Base-by-base conservation (phyloP, 2,329 filamentous ascomycete species). In the Zymoseptoria tritici region DNA sequence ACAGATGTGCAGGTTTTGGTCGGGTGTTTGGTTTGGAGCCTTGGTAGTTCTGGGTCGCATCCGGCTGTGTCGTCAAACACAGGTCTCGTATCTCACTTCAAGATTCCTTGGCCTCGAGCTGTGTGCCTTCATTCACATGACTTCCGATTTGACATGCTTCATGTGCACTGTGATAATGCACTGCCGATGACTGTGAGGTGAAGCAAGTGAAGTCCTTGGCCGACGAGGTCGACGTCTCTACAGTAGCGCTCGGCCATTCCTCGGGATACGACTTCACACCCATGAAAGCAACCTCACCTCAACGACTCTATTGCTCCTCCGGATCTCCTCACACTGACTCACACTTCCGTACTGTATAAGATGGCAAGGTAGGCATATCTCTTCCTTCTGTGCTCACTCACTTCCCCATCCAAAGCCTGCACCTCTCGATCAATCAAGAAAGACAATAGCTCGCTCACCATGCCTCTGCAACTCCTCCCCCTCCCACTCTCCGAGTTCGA, bases 381-480 rank as follows among this genome's bases (percentile, higher is more conserved):
- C 36, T 7, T 46, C 36, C 3, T 13, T 16, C 3, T 46, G 4
- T 46, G 13, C 36, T n/a, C 7, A 5, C 7, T 16, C 36, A 16
- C 36, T 46, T 6, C 4, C 13, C 13, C 2, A 46, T 46, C 36
- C 4, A 46, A 46, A n/a, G 13, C 13, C 13, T 7, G 6, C 16
- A 13, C 11, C 13, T n/a, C 36, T 16, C 36, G 13, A 16, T 11
- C 36, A 13, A 4, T 16, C 13, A 4, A 46, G 13, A 16, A 4
- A 46, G 13, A 16, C 16, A 7, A 46, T 46, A 29, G 26, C 36
- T 16, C 36, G 16, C 36, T 16, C 36, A 42, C 13, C 13, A 72
- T 71, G 70, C 64, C 70, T 20, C 65, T 71, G 52, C 49, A 68
- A 55, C 57, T 73, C 49, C 64, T 64, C 22, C 68, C 67, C 6